These are phyloP conservation scores for Aspergillus heteromorphus DNA, from an alignment of 495 filamentous ascomycete species.

Conservation along the genomic window DNA sequence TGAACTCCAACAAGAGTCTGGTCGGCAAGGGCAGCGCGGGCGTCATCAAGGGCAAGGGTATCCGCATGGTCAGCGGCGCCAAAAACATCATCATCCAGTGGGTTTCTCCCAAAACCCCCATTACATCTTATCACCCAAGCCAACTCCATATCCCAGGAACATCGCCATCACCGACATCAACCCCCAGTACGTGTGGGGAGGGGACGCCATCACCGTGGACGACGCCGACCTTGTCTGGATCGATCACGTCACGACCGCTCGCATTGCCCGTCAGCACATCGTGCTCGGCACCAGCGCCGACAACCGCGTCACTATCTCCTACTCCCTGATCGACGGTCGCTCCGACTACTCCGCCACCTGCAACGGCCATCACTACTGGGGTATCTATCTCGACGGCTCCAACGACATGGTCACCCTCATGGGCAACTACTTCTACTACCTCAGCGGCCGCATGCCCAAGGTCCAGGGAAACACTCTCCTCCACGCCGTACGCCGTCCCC, in stretches of 20 bases:
- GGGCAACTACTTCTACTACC: constrained; percentile 45
- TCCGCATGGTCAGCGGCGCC: constrained; percentile 1
- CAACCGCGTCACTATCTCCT: constrained; percentile 41
- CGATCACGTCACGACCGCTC: constrained; percentile 21
- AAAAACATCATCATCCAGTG: constrained; percentile 6
- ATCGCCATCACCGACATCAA: constrained; percentile 4
- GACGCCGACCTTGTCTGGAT: constrained; percentile 4
- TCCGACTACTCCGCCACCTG: constrained; percentile 38
- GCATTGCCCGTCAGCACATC: constrained; percentile 40
- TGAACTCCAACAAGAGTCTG: not conserved
- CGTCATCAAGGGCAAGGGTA: constrained; percentile 2
- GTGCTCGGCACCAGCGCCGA: constrained; percentile 32
- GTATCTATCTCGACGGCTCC: constrained; percentile 32
- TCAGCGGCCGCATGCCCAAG: constrained; percentile 39
- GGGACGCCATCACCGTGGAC: constrained; percentile 3
- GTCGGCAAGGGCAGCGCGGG: constrained; percentile 1
- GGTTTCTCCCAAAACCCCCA: not conserved
- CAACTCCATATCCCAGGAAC: not conserved
- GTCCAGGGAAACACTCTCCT: constrained; percentile 39
- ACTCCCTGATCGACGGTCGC: constrained; percentile 36
- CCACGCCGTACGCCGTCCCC: constrained; percentile 26
- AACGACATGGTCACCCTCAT: constrained; percentile 39
- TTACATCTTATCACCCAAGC: too few relatives aligned
- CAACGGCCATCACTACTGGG: constrained; percentile 43
- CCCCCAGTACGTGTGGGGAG: constrained; percentile 5